Percentiles rank a stretch among this genome's conserved stretches.
These are phyloP conservation scores for Nakazawaea populi DNA, from an alignment of 805 yeast genomes.

Conservation along the genomic window DNA sequence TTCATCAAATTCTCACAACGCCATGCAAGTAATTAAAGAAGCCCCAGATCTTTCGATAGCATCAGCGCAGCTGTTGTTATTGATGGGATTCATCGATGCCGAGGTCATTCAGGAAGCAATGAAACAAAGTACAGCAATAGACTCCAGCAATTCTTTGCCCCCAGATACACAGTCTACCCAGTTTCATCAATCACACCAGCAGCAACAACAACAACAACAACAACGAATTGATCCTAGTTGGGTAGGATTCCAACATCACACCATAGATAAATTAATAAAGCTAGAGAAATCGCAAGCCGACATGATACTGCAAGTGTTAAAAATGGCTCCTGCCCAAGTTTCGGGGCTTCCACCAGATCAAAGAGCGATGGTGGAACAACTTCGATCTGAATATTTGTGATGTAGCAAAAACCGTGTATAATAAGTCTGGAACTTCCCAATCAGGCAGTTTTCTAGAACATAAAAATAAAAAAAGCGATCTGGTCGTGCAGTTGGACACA, in stretches of 20 bases:
- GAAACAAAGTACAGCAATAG: constrained; percentile 14
- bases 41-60: constrained; percentile 56
- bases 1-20: constrained; percentile 44
- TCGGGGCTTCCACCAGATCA: constrained; percentile 44
- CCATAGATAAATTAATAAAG: constrained; percentile 43
- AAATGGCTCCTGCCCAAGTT: constrained; percentile 44
- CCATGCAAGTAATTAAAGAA: constrained; percentile 45
- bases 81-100: constrained; percentile 72
- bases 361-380: constrained; percentile 47
- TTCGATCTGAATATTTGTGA: constrained; percentile 47
- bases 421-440: background rate
- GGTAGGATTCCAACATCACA: constrained; percentile 41
- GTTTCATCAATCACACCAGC: constrained; percentile 7
- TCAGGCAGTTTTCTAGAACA: background rate
- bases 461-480: background rate
- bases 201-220: constrained; percentile 11
- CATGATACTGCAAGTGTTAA: constrained; percentile 47
- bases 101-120: constrained; percentile 59
- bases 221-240: constrained; percentile 30
- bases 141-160: constrained; percentile 8
- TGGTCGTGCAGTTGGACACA: too few relatives aligned
- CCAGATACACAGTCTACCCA: too few relatives aligned
- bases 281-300: constrained; percentile 55
- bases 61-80: constrained; percentile 65
- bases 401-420: background rate